Evolutionary conservation across 2,329 filamentous ascomycete species (phyloP).

Genomic region (Drechslerella coelobrocha): DNA sequence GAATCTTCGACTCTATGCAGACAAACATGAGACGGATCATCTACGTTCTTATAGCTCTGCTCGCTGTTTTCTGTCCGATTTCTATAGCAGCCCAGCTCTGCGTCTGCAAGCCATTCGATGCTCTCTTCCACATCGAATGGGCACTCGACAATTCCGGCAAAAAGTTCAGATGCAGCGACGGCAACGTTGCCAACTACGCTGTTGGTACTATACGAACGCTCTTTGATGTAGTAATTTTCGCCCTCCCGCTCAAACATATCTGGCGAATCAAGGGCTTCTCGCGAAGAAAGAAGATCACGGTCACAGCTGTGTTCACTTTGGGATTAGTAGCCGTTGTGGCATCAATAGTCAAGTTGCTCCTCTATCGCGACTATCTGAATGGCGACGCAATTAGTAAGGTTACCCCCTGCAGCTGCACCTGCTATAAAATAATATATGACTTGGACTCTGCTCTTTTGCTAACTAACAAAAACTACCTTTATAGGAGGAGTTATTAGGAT

Average conservation of each 20-base stretch:
- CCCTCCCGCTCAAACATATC: conserved; percentile 25
- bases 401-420: no score
- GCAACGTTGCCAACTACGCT: conserved; percentile 5
- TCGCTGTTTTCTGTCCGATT: conserved; percentile 22
- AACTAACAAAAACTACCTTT: neutral
- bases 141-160: conserved; percentile 6
- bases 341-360: conserved; percentile 17
- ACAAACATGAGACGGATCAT: conserved; percentile 21
- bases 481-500: conserved; percentile 21
- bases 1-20: conserved; percentile 30
- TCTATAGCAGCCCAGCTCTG: conserved; percentile 9
- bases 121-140: conserved; percentile 20
- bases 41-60: conserved; percentile 5
- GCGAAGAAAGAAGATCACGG: conserved; percentile 18
- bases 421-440: no score
- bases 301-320: conserved; percentile 22
- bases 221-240: conserved; percentile 21
- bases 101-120: conserved; percentile 18
- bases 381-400: conserved; percentile 23
- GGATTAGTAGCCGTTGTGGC: conserved; percentile 15
- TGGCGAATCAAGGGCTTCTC: conserved; percentile 25
- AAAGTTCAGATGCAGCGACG: conserved; percentile 6
- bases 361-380: conserved; percentile 16
- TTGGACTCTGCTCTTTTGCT: no score
- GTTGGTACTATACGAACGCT: conserved; percentile 14